Base-by-base conservation (phyloP, 139 green algal species). In the Chlorella sp. region DNA sequence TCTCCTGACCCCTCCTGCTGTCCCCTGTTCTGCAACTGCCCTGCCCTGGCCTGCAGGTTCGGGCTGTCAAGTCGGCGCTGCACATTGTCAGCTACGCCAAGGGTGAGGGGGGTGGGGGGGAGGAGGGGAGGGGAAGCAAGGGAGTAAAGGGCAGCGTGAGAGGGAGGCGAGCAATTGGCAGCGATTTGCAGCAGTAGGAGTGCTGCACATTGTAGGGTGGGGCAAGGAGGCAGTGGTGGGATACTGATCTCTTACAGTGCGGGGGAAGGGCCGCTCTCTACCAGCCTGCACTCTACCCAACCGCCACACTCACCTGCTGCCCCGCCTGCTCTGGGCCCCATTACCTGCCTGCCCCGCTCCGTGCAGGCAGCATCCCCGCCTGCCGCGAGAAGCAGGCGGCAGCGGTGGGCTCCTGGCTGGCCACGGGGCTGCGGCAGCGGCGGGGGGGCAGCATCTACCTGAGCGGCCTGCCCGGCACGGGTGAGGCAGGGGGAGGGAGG, bases 381-480 rank as follows among this genome's bases (percentile, higher is more conserved):
- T 92, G 93, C 86, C 86, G 93, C 21, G 91, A 94, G 81, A 61
- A 69, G 28, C 92, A 95, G 81, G 82, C 88, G 39, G 30, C 61
- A 0, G 53, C 42, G 48, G 73, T 95, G 36, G 53, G 81, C 36
- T 39, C 73, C 42, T 91, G 66, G 76, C 66, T 95, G n/a, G 34
- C 2, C 7, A 48, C 18, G 53, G 11, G 73, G 16, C 64, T 93
- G 48, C 28, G 7, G 9, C 19, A 30, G 32, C 34, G 53, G 28
- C 75, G 80, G 11, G 94, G 94, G 12, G 91, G 89, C 24, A 83
- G 61, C 48, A 69, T 92, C 34, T 96, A 96, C 82, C 68, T 95
- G 14, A 91, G 60, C 14, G 94, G 94, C 7, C 75, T 94, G 32
- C 93, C 93, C 12, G 94, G 94, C 87, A 94, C 93, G 86, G 94